Conservation (phyloP, 179 eudicot genomes). For the Beta corolliflora region DNA sequence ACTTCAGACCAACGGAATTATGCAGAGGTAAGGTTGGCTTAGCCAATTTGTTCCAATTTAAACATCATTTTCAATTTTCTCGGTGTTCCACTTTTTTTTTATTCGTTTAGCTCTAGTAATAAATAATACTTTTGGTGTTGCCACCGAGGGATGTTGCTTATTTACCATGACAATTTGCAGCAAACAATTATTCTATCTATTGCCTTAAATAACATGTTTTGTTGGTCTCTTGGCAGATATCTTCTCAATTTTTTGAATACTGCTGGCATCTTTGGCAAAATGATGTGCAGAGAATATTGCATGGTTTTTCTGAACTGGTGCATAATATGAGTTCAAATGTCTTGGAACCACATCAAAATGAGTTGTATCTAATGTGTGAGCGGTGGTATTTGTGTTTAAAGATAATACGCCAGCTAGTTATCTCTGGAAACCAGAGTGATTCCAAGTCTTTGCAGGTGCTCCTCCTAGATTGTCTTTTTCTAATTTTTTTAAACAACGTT, state of each 20-base stretch:
- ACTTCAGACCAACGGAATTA: conserved; percentile 81
- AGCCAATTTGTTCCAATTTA: conserved; percentile 8
- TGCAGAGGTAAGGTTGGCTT: conserved; percentile 64
- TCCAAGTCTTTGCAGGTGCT: conserved; percentile 80
- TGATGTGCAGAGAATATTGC: conserved; percentile 74
- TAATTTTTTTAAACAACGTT: not conserved
- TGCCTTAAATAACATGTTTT: conserved; percentile 4
- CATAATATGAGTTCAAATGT: conserved; percentile 50
- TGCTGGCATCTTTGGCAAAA: conserved; percentile 98
- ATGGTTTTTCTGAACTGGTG: conserved; percentile 62
- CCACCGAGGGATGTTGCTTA: not conserved
- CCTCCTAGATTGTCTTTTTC: not conserved
- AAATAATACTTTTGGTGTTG: not conserved
- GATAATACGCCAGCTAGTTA: conserved; percentile 75
- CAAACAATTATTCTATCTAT: not conserved
- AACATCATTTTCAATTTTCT: conserved; percentile 9
- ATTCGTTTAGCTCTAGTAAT: not conserved
- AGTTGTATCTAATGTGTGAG: conserved; percentile 78
- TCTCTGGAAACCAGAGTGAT: conserved; percentile 85
- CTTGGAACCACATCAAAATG: conserved; percentile 54
- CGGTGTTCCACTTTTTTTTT: conserved; percentile 11
- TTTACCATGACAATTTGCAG: conserved; percentile 7
- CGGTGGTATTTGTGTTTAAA: conserved; percentile 94
- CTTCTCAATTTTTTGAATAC: conserved; percentile 90
- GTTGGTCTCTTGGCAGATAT: conserved; percentile 68